Conservation (phyloP, 2,329 filamentous ascomycete species). For the Venturiaceae sp. region DNA sequence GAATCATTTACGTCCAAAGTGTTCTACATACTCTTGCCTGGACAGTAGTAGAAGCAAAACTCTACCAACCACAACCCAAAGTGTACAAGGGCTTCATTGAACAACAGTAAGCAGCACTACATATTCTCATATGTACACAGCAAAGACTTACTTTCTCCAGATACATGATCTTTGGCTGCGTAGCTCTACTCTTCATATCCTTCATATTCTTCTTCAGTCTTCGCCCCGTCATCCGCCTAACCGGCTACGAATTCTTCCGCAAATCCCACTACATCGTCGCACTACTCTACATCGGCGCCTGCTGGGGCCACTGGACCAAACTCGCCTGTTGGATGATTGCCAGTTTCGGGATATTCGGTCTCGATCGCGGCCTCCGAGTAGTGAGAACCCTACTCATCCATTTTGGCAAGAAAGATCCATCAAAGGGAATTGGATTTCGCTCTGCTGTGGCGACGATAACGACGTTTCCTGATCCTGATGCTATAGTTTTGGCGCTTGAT, state of each 20-base stretch:
- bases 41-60: constrained; percentile 53
- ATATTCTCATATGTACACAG: background rate
- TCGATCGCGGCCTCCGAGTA: constrained; percentile 53
- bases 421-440: constrained; percentile 43
- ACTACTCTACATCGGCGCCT: constrained; percentile 64
- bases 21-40: constrained; percentile 62
- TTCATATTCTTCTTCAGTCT: constrained; percentile 52
- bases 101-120: constrained; percentile 28
- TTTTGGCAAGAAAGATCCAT: constrained; percentile 38
- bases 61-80: constrained; percentile 64
- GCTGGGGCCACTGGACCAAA: constrained; percentile 64
- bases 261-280: constrained; percentile 66
- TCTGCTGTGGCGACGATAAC: constrained; percentile 40
- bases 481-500: constrained; percentile 56
- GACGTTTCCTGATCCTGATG: constrained; percentile 43
- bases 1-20: constrained; percentile 60
- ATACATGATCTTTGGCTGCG: constrained; percentile 66
- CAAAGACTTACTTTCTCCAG: background rate
- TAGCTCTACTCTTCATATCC: constrained; percentile 55
- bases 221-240: constrained; percentile 49
- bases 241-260: constrained; percentile 70
- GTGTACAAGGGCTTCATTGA: constrained; percentile 47
- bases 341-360: constrained; percentile 52
- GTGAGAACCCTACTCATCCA: constrained; percentile 52
- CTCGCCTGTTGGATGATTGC: constrained; percentile 61